Evolutionary conservation across 2,329 filamentous ascomycete genomes (phyloP).

Genomic region (Rhynchosporium agropyri): DNA sequence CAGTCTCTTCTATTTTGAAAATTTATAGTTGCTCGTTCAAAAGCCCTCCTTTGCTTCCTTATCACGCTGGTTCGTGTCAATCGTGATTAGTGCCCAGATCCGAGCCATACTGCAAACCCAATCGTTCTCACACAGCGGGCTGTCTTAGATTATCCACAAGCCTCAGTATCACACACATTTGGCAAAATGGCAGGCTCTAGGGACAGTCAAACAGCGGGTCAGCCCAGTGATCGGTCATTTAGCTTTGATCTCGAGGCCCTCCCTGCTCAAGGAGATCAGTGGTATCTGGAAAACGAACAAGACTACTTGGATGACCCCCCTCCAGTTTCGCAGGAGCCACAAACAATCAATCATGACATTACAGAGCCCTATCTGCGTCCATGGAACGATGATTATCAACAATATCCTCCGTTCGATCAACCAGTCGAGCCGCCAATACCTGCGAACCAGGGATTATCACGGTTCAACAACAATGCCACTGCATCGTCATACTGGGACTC

Average conservation of each 20-base stretch:
- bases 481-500: background rate
- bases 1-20: background rate
- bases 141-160: background rate
- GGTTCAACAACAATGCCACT: background rate
- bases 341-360: too few relatives aligned
- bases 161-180: background rate
- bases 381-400: background rate
- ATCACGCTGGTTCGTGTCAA: background rate
- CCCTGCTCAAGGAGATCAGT: background rate
- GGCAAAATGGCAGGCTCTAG: background rate
- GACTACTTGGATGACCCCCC: background rate
- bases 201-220: background rate
- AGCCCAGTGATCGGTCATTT: background rate
- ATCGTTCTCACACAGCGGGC: background rate
- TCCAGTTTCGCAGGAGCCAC: too few relatives aligned
- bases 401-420: background rate
- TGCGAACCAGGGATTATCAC: background rate
- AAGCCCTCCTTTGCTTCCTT: background rate
- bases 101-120: background rate
- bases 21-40: background rate
- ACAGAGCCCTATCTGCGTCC: too few relatives aligned
- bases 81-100: background rate
- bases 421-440: background rate
- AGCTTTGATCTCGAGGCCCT: constrained; percentile 8
- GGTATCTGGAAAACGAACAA: too few relatives aligned